A percentile compares a stretch with the other conserved stretches of the same genome.
phyloP scores from a whole-genome alignment of 2,329 filamentous ascomycete genomes.

The Cucurbitaria berberidis region DNA sequence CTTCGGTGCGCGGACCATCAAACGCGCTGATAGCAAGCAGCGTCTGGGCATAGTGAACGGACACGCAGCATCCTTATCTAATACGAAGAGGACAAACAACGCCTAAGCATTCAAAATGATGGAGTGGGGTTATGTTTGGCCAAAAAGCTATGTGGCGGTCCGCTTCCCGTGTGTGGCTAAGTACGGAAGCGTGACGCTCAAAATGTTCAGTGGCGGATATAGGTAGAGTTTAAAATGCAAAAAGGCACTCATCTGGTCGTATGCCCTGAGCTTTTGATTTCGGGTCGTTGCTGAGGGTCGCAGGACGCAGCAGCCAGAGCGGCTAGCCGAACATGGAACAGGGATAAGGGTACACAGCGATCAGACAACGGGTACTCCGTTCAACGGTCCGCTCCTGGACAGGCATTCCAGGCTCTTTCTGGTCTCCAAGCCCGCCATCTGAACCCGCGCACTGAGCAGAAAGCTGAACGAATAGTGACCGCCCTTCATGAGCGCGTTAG shows the following conservation, averaged over 20 bases:
- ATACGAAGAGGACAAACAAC: background rate
- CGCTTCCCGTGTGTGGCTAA: background rate
- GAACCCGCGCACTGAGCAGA: background rate
- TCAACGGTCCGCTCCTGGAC: slow-evolving; percentile 17
- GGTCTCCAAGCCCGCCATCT: background rate
- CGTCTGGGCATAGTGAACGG: background rate
- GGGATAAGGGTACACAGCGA: slow-evolving; percentile 17
- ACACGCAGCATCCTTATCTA: background rate
- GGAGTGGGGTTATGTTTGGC: background rate
- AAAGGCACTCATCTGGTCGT: background rate
- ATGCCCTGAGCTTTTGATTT: slow-evolving; percentile 2
- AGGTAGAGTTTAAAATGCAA: background rate
- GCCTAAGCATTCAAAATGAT: background rate
- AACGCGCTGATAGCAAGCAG: too few species aligned
- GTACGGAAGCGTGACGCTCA: background rate
- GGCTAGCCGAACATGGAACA: slow-evolving; percentile 11
- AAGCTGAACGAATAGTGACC: background rate
- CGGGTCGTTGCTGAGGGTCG: slow-evolving; percentile 7
- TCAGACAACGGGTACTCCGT: slow-evolving; percentile 10
- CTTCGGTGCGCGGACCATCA: background rate
- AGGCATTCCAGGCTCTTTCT: slow-evolving; percentile 12
- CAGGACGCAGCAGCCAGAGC: slow-evolving; percentile 10
- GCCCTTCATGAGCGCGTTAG: background rate
- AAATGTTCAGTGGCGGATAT: background rate
- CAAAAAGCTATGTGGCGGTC: slow-evolving; percentile 1